These are phyloP conservation scores for Diaporthe aspalathi DNA, from an alignment of 2,329 filamentous ascomycete genomes.

Conservation along the genomic window DNA sequence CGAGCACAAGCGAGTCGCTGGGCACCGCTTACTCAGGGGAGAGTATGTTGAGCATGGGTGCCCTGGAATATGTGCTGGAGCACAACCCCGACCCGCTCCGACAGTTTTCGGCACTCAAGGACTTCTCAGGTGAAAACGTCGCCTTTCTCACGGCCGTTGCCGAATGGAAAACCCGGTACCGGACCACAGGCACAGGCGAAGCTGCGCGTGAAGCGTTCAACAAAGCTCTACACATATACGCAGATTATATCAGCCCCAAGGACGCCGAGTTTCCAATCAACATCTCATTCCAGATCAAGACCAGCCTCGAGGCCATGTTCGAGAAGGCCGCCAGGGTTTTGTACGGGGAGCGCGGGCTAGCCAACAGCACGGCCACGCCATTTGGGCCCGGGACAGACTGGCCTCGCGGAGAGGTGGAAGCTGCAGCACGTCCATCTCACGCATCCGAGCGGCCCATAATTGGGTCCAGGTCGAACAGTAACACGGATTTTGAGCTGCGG, in stretches of 20 bases:
- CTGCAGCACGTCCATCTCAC: not conserved
- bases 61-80: constrained; percentile 70
- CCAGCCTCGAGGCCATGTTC: constrained; percentile 67
- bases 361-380: constrained; percentile 58
- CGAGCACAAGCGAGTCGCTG: constrained; percentile 42
- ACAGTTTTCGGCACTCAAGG: constrained; percentile 71
- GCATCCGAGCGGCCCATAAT: constrained; percentile 13
- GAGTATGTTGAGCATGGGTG: constrained; percentile 68
- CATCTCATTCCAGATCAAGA: constrained; percentile 67
- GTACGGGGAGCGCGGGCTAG: constrained; percentile 52
- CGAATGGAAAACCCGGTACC: constrained; percentile 61
- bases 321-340: constrained; percentile 62
- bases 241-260: constrained; percentile 67
- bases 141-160: constrained; percentile 70
- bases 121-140: constrained; percentile 79
- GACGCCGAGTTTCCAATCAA: constrained; percentile 77
- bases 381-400: constrained; percentile 47
- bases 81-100: constrained; percentile 70
- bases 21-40: constrained; percentile 47
- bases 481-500: constrained; percentile 21
- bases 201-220: constrained; percentile 65
- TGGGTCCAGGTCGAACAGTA: constrained; percentile 34
- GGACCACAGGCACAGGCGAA: constrained; percentile 44
- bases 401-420: constrained; percentile 30
- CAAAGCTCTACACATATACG: constrained; percentile 70